phyloP scores from a whole-genome alignment of 2,329 filamentous ascomycete species.

The Sphaerulina vaccinii region DNA sequence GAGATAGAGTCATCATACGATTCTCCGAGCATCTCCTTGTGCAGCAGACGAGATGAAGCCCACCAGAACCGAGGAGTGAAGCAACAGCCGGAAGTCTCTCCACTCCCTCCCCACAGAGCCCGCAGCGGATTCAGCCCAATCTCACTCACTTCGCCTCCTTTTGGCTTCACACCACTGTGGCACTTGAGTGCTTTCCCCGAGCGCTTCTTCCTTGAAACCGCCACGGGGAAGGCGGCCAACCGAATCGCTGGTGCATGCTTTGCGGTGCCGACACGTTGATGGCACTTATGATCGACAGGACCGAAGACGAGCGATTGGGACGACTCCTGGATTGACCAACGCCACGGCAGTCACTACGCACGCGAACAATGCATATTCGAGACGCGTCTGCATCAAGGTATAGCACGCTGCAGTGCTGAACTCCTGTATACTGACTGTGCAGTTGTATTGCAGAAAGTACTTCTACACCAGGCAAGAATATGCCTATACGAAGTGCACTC shows the following conservation, averaged over 20 bases:
- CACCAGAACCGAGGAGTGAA: not conserved
- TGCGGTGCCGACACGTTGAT: slow-evolving; percentile 4
- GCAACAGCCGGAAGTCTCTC: not conserved
- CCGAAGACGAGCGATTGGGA: not conserved
- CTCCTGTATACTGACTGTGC: not conserved
- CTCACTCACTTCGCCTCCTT: slow-evolving; percentile 3
- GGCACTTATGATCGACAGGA: slow-evolving; percentile 16
- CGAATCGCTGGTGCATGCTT: slow-evolving; percentile 3
- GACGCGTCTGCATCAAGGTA: not conserved
- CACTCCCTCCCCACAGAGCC: slow-evolving; percentile 4
- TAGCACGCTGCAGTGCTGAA: too few species aligned
- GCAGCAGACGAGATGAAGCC: slow-evolving; percentile 2
- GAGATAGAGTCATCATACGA: not conserved
- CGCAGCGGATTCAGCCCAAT: slow-evolving; percentile 5
- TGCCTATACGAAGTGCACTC: too few species aligned
- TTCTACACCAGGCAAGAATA: too few species aligned
- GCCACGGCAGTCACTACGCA: not conserved
- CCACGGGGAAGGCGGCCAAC: slow-evolving; percentile 10
- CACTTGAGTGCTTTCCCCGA: not conserved
- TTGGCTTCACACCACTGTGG: too few species aligned
- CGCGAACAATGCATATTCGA: not conserved
- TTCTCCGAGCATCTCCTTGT: slow-evolving; percentile 10
- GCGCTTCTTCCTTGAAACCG: not conserved
- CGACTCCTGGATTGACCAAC: not conserved
- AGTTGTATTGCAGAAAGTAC: not conserved